These are phyloP conservation scores for Jatropha curcas DNA, from an alignment of 345 rosid genomes.

Conservation along the genomic window DNA sequence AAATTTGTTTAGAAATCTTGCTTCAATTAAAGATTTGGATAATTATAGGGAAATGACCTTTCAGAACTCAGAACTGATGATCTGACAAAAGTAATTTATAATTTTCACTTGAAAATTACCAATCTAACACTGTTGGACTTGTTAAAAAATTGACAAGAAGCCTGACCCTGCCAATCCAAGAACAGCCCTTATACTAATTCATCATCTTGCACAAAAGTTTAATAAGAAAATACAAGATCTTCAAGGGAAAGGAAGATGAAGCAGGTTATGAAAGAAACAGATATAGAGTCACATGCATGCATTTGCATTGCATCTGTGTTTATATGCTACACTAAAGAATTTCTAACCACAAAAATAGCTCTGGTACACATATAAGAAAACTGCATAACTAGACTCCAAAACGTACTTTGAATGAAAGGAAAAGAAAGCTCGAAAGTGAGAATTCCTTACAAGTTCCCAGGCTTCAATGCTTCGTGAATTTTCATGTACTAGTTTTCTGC, in stretches of 20 bases:
- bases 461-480: conserved; percentile 55
- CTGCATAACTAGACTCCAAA: not conserved
- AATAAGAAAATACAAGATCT: not conserved
- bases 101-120: not conserved
- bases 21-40: not conserved
- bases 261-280: not conserved
- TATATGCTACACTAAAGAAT: too few relatives aligned
- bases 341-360: too few relatives aligned
- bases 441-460: conserved; percentile 72
- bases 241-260: not conserved
- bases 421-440: conserved; percentile 9
- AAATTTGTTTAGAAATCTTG: not conserved
- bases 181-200: not conserved
- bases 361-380: not conserved
- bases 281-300: too few relatives aligned
- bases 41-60: not conserved
- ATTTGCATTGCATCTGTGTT: too few relatives aligned
- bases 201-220: not conserved
- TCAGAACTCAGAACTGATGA: not conserved
- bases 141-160: not conserved
- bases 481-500: conserved; percentile 55
- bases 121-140: not conserved
- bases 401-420: not conserved
- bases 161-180: not conserved
- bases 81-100: not conserved